Conservation (phyloP, 371 early-diverging fungal species). For the Massospora cicadina region DNA sequence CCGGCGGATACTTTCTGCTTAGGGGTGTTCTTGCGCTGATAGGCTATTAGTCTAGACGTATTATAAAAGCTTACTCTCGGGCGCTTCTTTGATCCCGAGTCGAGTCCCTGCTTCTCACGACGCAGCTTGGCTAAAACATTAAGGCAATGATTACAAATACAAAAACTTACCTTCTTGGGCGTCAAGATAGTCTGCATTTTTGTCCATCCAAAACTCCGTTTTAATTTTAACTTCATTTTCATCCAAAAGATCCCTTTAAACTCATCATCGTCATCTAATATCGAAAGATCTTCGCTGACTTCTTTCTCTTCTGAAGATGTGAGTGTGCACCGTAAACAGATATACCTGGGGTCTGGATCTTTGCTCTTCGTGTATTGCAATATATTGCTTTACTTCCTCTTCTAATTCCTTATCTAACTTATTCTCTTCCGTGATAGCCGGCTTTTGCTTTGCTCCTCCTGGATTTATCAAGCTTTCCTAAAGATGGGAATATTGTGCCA, state of each 20-base stretch:
- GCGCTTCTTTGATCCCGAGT: not conserved
- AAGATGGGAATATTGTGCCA: not conserved
- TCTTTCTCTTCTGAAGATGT: not conserved
- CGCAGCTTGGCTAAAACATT: not conserved
- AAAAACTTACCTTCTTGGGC: not conserved
- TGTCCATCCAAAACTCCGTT: not conserved
- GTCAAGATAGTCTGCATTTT: not conserved
- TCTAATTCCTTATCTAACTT: constrained; percentile 13
- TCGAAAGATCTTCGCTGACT: not conserved
- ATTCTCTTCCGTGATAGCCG: constrained; percentile 10
- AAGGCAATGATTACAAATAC: not conserved
- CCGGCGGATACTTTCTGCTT: not conserved
- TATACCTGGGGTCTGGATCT: too few species aligned
- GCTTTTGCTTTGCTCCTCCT: constrained; percentile 13
- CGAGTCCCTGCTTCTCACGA: not conserved
- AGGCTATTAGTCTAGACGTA: not conserved
- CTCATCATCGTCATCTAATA: constrained; percentile 1
- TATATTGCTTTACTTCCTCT: constrained; percentile 7
- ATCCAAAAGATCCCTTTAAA: not conserved
- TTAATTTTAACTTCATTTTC: not conserved
- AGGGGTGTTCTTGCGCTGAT: not conserved
- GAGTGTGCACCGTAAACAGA: too few species aligned
- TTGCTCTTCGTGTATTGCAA: too few species aligned
- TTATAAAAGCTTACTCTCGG: not conserved
- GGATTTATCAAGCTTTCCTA: constrained; percentile 6